A percentile compares a stretch with the other conserved stretches of the same genome.
Evolutionary conservation across 768 basidiomycete species (phyloP).

Genomic region (Mycena galopus): DNA sequence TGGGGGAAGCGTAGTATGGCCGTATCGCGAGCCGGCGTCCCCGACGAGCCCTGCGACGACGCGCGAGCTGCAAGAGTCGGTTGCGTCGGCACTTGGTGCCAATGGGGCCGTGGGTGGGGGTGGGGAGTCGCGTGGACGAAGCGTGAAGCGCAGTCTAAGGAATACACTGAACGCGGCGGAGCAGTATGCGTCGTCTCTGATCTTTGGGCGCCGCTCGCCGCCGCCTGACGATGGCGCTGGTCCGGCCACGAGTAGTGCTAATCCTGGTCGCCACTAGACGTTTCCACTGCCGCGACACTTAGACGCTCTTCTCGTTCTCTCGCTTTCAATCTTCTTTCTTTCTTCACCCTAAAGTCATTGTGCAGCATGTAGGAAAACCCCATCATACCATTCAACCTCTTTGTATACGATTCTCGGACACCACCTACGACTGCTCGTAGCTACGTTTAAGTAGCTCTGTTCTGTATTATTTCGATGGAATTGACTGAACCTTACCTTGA

Average conservation of each 20-base stretch:
- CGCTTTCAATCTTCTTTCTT: not conserved
- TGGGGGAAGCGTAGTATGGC: constrained; percentile 53
- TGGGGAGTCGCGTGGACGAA: constrained; percentile 64
- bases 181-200: constrained; percentile 73
- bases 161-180: constrained; percentile 80
- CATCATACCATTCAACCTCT: constrained; percentile 6
- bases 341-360: not conserved
- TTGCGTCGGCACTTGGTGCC: constrained; percentile 43
- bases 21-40: constrained; percentile 57
- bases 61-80: constrained; percentile 58
- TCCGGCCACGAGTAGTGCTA: not conserved
- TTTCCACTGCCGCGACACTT: not conserved
- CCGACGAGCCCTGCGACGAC: constrained; percentile 47
- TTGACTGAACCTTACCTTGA: constrained; percentile 6
- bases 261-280: constrained; percentile 6
- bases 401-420: constrained; percentile 26
- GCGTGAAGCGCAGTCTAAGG: constrained; percentile 74
- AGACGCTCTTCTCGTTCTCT: not conserved
- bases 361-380: constrained; percentile 17
- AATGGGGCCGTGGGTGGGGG: constrained; percentile 63
- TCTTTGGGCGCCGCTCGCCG: constrained; percentile 68
- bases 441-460: not conserved
- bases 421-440: constrained; percentile 1
- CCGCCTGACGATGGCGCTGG: constrained; percentile 25
- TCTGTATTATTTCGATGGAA: not conserved